Conservation (phyloP, 2,329 filamentous ascomycete species). For the Pezicula neosporulosa region DNA sequence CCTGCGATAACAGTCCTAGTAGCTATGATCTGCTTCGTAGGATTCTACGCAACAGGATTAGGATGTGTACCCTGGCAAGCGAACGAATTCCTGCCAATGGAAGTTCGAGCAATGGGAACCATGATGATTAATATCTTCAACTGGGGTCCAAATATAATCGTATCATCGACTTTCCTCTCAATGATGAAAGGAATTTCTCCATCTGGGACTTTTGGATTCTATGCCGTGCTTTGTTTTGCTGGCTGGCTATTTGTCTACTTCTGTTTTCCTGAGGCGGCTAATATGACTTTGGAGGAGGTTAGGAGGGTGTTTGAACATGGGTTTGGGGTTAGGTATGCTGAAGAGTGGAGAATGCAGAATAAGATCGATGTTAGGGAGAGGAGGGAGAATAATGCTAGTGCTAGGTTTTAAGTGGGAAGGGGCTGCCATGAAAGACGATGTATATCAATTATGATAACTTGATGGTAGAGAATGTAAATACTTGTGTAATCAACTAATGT, state of each 20-base stretch:
- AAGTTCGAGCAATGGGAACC: conserved; percentile 43
- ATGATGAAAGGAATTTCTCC: conserved; percentile 45
- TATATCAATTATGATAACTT: no score
- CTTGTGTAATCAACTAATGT: no score
- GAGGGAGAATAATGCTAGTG: neutral
- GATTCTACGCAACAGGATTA: conserved; percentile 39
- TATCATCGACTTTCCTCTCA: conserved; percentile 45
- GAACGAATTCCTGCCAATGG: conserved; percentile 42
- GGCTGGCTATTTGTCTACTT: conserved; percentile 43
- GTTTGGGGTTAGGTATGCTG: conserved; percentile 38
- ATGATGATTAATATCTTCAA: conserved; percentile 45
- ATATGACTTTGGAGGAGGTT: conserved; percentile 47
- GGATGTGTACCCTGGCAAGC: conserved; percentile 44
- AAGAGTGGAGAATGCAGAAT: conserved; percentile 25
- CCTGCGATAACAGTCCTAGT: conserved; percentile 2
- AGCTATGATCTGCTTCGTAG: conserved; percentile 20
- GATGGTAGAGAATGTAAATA: no score
- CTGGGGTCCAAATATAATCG: conserved; percentile 46
- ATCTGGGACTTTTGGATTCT: conserved; percentile 46
- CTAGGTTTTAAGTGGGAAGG: neutral
- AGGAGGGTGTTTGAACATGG: conserved; percentile 42
- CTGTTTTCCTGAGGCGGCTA: conserved; percentile 48
- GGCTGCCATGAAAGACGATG: no score
- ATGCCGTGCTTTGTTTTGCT: conserved; percentile 42
- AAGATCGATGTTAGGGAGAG: neutral